Conservation (phyloP, 202 grass and related monocot genomes). For the Carex arenaria region DNA sequence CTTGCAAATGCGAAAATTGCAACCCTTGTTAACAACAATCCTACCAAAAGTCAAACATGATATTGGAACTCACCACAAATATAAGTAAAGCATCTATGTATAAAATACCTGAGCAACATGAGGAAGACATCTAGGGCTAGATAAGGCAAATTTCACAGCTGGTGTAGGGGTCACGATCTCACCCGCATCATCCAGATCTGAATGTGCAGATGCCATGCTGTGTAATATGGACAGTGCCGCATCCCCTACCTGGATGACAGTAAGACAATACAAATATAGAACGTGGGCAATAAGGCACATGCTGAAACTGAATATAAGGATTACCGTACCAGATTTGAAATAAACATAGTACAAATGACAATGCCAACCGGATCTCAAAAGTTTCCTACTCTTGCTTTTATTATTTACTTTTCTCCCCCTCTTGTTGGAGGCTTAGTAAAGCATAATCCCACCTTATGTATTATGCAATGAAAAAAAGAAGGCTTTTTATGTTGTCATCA, state of each 20-base stretch:
- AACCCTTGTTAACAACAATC: background rate
- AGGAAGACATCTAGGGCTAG: slow-evolving; percentile 94
- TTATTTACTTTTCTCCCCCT: background rate
- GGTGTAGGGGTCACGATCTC: slow-evolving; percentile 98
- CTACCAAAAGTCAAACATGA: slow-evolving; percentile 4
- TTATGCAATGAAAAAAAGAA: slow-evolving; percentile 3
- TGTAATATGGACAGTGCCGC: slow-evolving; percentile 85
- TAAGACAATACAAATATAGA: slow-evolving; percentile 14
- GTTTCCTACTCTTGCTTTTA: background rate
- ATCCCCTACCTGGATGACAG: slow-evolving; percentile 66
- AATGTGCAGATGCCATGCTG: slow-evolving; percentile 91
- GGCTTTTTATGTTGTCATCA: background rate
- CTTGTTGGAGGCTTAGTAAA: background rate
- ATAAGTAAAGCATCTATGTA: slow-evolving; percentile 24
- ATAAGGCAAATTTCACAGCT: slow-evolving; percentile 88
- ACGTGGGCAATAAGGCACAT: background rate
- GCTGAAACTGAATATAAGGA: background rate
- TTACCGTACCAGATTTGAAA: background rate
- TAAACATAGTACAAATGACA: background rate
- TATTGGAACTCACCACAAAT: slow-evolving; percentile 11
- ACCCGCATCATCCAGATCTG: slow-evolving; percentile 98
- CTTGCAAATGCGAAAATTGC: background rate
- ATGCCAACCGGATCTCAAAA: background rate
- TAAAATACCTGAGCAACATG: slow-evolving; percentile 85
- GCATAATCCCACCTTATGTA: background rate